phyloP scores from a whole-genome alignment of 1,139 yeast species.

The Candida tropicalis region DNA sequence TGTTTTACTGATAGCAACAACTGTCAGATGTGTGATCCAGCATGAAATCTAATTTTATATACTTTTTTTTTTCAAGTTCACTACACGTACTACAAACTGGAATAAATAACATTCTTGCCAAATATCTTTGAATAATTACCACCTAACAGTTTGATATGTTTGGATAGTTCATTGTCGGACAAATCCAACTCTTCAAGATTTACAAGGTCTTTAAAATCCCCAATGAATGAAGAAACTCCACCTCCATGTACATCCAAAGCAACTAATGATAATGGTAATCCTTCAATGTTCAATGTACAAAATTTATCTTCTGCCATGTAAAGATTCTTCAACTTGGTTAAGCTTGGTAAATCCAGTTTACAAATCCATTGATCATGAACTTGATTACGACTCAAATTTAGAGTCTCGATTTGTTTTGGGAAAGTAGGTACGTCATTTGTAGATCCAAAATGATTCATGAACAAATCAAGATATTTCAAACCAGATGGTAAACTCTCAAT shows the following conservation, averaged over 20 bases:
- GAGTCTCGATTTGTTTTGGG: not conserved
- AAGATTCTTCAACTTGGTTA: not conserved
- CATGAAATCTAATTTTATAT: no score
- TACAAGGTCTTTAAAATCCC: not conserved
- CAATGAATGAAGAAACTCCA: not conserved
- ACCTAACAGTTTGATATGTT: not conserved
- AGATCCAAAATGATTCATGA: not conserved
- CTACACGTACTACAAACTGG: no score
- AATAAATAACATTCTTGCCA: not conserved
- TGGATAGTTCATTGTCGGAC: not conserved
- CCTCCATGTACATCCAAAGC: not conserved
- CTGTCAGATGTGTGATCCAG: no score
- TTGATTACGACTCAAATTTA: not conserved
- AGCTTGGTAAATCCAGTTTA: not conserved
- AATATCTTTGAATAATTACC: not conserved
- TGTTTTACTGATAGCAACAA: no score
- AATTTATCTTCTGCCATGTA: not conserved
- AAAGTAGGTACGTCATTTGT: not conserved
- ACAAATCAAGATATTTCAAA: not conserved
- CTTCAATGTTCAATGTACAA: not conserved
- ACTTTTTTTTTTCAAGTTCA: no score
- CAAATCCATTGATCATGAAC: not conserved
- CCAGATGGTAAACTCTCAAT: not conserved
- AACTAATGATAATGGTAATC: not conserved
- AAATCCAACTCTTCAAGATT: not conserved